A percentile compares a stretch with the other conserved stretches of the same genome.
These are phyloP conservation scores for Calocera cornea DNA, from an alignment of 768 basidiomycete genomes.

Conservation along the genomic window DNA sequence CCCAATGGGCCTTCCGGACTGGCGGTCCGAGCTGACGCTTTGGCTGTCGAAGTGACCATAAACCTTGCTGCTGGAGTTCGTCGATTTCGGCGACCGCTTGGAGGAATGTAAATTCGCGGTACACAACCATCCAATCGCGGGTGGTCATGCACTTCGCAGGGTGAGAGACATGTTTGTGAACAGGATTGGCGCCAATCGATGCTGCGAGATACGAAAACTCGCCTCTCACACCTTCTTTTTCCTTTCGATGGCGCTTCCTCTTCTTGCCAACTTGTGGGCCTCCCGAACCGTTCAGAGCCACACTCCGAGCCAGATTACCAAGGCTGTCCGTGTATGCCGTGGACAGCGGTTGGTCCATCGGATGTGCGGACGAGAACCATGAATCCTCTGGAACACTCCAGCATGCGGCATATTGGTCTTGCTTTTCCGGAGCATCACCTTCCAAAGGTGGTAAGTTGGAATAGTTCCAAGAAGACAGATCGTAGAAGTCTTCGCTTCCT, in stretches of 20 bases:
- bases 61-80: conserved; percentile 55
- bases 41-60: conserved; percentile 90
- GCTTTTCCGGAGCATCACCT: neutral
- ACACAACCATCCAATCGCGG: conserved; percentile 70
- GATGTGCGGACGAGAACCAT: neutral
- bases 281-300: neutral
- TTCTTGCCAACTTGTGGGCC: neutral
- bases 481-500: neutral
- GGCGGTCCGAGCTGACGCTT: conserved; percentile 81
- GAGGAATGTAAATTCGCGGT: conserved; percentile 61
- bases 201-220: conserved; percentile 24
- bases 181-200: conserved; percentile 59
- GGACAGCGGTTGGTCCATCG: neutral
- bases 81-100: conserved; percentile 79
- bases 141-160: conserved; percentile 68
- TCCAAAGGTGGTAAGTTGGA: neutral
- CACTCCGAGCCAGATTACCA: neutral
- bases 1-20: conserved; percentile 80
- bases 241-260: neutral
- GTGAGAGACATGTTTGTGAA: conserved; percentile 52
- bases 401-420: neutral
- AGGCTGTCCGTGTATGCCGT: neutral
- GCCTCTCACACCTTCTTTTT: neutral
- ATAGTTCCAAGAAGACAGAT: neutral
- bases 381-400: neutral